Evolutionary conservation across 2,329 filamentous ascomycete species (phyloP).

Genomic region (Microdochium nivale): DNA sequence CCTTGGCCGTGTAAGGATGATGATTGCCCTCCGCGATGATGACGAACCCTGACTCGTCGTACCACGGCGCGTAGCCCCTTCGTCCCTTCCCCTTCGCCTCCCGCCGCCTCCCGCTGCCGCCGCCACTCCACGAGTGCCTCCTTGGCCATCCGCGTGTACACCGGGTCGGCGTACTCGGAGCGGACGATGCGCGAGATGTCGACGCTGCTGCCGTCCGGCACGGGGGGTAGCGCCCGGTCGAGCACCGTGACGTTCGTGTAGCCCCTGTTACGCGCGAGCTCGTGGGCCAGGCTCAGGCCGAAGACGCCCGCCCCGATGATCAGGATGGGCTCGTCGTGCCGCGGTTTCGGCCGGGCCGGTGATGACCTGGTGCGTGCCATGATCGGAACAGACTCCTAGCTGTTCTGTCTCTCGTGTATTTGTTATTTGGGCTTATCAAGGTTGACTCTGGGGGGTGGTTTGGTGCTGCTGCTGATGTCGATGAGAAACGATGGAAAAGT

Average conservation of each 20-base stretch:
- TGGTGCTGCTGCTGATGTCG: too few species aligned
- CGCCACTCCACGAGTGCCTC: slow-evolving; percentile 1
- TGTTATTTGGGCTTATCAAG: too few species aligned
- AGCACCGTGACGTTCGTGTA: slow-evolving; percentile 25
- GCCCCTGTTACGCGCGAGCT: slow-evolving; percentile 13
- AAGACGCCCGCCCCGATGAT: slow-evolving; percentile 22
- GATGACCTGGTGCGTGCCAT: neutral
- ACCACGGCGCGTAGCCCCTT: slow-evolving; percentile 1
- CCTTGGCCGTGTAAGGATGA: neutral
- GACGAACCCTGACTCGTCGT: slow-evolving; percentile 1
- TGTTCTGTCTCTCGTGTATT: too few species aligned
- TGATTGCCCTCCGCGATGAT: neutral
- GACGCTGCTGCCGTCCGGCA: slow-evolving; percentile 28
- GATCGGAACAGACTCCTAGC: too few species aligned
- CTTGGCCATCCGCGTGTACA: slow-evolving; percentile 50
- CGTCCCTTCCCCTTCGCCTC: neutral
- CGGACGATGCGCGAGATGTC: slow-evolving; percentile 31
- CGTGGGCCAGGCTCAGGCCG: slow-evolving; percentile 18
- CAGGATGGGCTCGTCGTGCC: slow-evolving; percentile 12
- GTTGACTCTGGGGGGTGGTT: too few species aligned
- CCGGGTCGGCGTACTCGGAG: slow-evolving; percentile 53
- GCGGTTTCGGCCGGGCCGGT: slow-evolving; percentile 1
- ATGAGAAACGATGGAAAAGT: too few species aligned
- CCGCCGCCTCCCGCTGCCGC: neutral
- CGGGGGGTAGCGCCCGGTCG: slow-evolving; percentile 25